These are phyloP conservation scores for Arthrobotrys sphaeroides DNA, from an alignment of 2,329 filamentous ascomycete species.

Conservation along the genomic window DNA sequence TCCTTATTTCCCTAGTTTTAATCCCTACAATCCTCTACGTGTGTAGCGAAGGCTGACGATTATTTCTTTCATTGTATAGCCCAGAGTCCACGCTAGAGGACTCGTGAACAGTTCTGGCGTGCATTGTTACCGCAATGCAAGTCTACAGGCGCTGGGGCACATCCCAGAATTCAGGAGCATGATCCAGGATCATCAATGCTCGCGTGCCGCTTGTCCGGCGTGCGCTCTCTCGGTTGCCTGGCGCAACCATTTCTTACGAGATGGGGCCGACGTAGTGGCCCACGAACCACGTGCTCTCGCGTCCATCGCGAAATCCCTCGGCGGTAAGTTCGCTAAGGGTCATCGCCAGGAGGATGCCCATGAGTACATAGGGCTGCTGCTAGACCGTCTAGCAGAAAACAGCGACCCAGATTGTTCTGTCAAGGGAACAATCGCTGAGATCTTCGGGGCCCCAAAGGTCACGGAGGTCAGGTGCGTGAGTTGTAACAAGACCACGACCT, in stretches of 20 bases:
- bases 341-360: slow-evolving; percentile 40
- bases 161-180: slow-evolving; percentile 22
- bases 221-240: slow-evolving; percentile 19
- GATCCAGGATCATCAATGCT: slow-evolving; percentile 20
- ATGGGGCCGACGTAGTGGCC: neutral
- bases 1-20: neutral
- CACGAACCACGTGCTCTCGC: slow-evolving; percentile 31
- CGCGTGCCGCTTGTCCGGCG: neutral
- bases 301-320: slow-evolving; percentile 23
- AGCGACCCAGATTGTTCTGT: neutral
- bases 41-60: too few relatives aligned
- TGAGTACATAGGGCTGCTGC: slow-evolving; percentile 38
- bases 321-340: slow-evolving; percentile 16
- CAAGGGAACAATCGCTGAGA: neutral
- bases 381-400: slow-evolving; percentile 16
- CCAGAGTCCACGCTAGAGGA: slow-evolving; percentile 13
- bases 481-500: neutral
- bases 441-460: slow-evolving; percentile 34
- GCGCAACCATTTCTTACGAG: slow-evolving; percentile 11
- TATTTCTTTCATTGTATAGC: neutral
- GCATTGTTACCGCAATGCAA: slow-evolving; percentile 50
- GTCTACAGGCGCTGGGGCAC: slow-evolving; percentile 30
- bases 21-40: too few relatives aligned
- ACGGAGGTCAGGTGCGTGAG: slow-evolving; percentile 14
- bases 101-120: slow-evolving; percentile 17